These are phyloP conservation scores for Cymodocea nodosa DNA, from an alignment of 116 monocot genomes.

Conservation along the genomic window DNA sequence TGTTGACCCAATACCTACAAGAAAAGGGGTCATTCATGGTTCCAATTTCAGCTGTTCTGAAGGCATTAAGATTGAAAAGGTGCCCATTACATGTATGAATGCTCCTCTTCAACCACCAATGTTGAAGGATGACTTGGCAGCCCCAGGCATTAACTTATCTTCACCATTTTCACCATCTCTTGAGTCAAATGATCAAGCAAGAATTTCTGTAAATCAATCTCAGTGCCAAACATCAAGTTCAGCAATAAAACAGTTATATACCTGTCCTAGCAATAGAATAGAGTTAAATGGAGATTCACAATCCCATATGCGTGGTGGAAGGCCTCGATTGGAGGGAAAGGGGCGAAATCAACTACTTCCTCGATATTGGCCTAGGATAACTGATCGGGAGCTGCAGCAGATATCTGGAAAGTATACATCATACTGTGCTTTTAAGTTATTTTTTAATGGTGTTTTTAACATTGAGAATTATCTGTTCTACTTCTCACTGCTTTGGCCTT, in stretches of 20 bases:
- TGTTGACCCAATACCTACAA: conserved; percentile 26
- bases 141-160: conserved; percentile 28
- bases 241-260: conserved; percentile 35
- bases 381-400: conserved; percentile 62
- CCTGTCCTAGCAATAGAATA: conserved; percentile 17
- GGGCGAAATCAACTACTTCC: conserved; percentile 52
- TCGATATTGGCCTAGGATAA: conserved; percentile 75
- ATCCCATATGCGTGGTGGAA: conserved; percentile 25
- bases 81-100: conserved; percentile 23
- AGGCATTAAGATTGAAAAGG: conserved; percentile 29
- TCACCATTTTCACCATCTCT: conserved; percentile 28
- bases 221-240: conserved; percentile 26
- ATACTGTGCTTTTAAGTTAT: background rate
- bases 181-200: conserved; percentile 37
- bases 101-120: conserved; percentile 13
- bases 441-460: background rate
- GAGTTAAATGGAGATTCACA: conserved; percentile 32
- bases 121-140: conserved; percentile 38
- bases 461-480: background rate
- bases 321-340: conserved; percentile 20
- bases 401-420: conserved; percentile 86
- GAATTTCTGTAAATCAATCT: conserved; percentile 22
- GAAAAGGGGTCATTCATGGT: conserved; percentile 28
- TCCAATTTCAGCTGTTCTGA: conserved; percentile 27
- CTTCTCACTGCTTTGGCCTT: conserved; percentile 11